phyloP scores from a whole-genome alignment of 2,329 filamentous ascomycete species.

The Colletotrichum lupini region DNA sequence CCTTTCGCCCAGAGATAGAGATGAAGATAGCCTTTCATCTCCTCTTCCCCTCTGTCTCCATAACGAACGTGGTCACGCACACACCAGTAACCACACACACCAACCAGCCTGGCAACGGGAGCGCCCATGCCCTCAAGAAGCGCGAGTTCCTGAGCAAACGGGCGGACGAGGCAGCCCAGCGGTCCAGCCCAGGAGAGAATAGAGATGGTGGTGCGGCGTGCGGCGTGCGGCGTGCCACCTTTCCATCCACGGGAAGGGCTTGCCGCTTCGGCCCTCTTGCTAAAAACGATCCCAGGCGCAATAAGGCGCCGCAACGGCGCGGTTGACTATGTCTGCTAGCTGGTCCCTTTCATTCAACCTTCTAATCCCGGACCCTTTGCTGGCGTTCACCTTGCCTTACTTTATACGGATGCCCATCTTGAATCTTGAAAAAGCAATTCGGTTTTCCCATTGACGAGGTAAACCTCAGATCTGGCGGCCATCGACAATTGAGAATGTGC shows the following conservation, averaged over 20 bases:
- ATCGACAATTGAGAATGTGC: neutral
- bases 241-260: constrained; percentile 13
- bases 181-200: too few species aligned
- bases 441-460: neutral
- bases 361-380: neutral
- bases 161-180: neutral
- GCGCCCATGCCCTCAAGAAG: neutral
- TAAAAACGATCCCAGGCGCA: neutral
- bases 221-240: neutral
- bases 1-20: neutral
- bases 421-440: neutral
- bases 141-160: neutral
- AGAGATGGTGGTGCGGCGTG: neutral
- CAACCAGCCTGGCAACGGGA: neutral
- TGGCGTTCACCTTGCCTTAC: neutral
- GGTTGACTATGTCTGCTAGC: neutral
- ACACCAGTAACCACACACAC: neutral
- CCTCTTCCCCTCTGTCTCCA: neutral
- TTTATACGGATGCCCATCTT: neutral
- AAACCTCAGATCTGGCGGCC: too few species aligned
- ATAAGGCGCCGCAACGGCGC: constrained; percentile 8
- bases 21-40: constrained; percentile 3
- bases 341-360: neutral
- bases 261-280: neutral
- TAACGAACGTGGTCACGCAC: neutral